Evolutionary conservation across 805 yeast genomes (phyloP).

Genomic region (Kluyveromyces nonfermentans): DNA sequence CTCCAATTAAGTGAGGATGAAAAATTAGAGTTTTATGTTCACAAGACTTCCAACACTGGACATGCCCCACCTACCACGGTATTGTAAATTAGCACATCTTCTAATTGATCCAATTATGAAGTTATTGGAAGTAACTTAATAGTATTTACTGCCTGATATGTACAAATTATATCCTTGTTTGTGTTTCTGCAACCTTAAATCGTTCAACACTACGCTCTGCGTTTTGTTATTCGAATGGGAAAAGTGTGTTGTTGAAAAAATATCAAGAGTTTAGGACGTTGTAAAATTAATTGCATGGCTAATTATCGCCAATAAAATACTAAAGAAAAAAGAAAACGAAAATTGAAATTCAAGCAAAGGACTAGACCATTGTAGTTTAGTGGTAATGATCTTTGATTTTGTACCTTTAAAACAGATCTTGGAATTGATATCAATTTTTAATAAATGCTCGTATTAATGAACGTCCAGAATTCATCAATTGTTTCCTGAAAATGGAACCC

Average conservation of each 20-base stretch:
- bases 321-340: too few relatives aligned
- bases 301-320: too few relatives aligned
- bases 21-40: slow-evolving; percentile 59
- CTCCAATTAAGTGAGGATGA: slow-evolving; percentile 67
- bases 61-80: slow-evolving; percentile 27
- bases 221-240: too few relatives aligned
- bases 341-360: too few relatives aligned
- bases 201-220: background rate
- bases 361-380: too few relatives aligned
- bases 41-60: slow-evolving; percentile 26
- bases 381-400: too few relatives aligned
- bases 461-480: slow-evolving; percentile 11
- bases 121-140: background rate
- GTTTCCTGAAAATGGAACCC: slow-evolving; percentile 65
- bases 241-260: too few relatives aligned
- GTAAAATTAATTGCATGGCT: too few relatives aligned
- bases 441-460: too few relatives aligned
- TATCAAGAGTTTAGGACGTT: too few relatives aligned
- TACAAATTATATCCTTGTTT: background rate
- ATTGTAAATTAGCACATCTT: slow-evolving; percentile 21
- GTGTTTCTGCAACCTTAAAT: background rate
- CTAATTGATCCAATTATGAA: background rate
- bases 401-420: too few relatives aligned
- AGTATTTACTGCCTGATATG: background rate
- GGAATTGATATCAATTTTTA: too few relatives aligned